Base-by-base conservation (phyloP, 192 early-diverging fungal species). In the Mortierella claussenii region DNA sequence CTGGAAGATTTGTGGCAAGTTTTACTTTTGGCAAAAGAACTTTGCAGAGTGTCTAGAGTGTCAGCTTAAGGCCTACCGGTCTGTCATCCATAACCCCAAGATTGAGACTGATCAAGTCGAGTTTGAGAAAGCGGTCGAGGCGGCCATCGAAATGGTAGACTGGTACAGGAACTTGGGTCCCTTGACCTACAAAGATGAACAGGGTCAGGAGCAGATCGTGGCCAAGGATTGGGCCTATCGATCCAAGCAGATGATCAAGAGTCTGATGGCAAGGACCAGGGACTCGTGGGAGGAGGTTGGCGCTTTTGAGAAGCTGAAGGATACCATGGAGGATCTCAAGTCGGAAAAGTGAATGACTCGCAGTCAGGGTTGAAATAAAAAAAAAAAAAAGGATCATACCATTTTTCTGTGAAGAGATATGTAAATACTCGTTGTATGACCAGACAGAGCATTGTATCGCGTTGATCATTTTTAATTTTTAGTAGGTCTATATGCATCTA, bases 191-290 rank as follows among this genome's bases (percentile, higher is more conserved):
- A 80, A 81, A 17, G 81, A 85, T 30, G 52, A 58, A 2, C 56
- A 57, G 1, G 81, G 60, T 46, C 60, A 68, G 36, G 60, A 86
- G 44, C 76, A 80, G 27, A 46, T 82, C 7, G 93, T 96, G 24
- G 94, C 93, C 62, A 85, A 87, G 26, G 96, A 98, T 74, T 98
- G 96, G 96, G 81, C 79, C 54, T 95, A 95, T 64, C 94, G 97
- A 68, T 83, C 92, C 11, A 90, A 88, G 66, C 90, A 88, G 81
- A 80, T 93, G 34, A 71, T 98, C 65, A 93, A 92, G 53, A 89
- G 93, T 24, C 80, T 98, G 57, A 88, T 97, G 61, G 92, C 93
- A 33, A 89, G 91, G 51, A 90, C 91, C 17, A 93, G 92, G 80
- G 86, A 82, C 60, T 78, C 80, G 1, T 95, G 90, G 81, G 93